Evolutionary conservation across 2,329 filamentous ascomycete species (phyloP).

Genomic region (Atkinsonella texensis): DNA sequence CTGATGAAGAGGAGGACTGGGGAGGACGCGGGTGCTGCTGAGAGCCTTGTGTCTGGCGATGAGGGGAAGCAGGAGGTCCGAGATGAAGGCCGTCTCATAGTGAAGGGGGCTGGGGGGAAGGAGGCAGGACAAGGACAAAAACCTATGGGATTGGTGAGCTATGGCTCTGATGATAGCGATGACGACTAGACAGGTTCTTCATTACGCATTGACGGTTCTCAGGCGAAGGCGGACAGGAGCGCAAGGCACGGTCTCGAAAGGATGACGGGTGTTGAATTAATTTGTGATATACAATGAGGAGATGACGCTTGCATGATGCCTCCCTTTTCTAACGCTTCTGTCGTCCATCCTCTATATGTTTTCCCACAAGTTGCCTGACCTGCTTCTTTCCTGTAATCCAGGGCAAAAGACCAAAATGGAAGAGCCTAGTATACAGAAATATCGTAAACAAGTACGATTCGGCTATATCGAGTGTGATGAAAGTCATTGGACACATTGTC

Average conservation of each 20-base stretch:
- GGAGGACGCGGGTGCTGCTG: neutral
- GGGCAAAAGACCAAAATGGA: neutral
- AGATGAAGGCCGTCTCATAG: neutral
- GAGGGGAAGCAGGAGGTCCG: neutral
- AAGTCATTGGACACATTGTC: no score
- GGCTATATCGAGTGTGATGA: no score
- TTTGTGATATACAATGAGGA: constrained; percentile 2
- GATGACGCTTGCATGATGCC: neutral
- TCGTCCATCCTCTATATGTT: neutral
- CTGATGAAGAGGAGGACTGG: constrained; percentile 3
- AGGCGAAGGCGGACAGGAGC: no score
- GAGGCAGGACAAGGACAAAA: constrained; percentile 13
- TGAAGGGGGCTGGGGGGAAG: neutral
- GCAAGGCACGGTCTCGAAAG: no score
- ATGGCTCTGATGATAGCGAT: constrained; percentile 38
- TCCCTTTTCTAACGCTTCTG: neutral
- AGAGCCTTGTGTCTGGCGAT: neutral
- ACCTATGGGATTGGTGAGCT: constrained; percentile 35
- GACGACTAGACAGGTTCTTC: constrained; percentile 22
- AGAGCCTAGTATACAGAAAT: neutral
- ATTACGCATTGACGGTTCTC: no score
- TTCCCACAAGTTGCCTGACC: neutral
- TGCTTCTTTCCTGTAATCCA: neutral
- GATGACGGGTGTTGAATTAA: neutral
- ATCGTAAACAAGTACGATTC: neutral